Base-by-base conservation (phyloP, 176 grass and related monocot species). In the Hyparrhenia diplandra region DNA sequence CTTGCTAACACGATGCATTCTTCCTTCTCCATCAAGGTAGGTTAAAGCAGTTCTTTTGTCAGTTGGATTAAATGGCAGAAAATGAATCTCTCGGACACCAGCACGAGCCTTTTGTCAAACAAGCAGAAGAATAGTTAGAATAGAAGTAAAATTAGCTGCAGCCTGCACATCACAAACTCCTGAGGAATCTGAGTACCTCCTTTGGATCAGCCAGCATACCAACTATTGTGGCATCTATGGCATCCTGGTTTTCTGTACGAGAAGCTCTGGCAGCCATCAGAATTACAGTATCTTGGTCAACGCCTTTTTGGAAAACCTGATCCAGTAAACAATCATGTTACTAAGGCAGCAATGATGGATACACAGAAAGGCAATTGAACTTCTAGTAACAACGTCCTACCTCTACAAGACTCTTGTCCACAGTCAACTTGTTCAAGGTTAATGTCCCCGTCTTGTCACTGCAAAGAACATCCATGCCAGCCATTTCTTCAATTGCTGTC, bases 401-500 rank as follows among this genome's bases (percentile, higher is more conserved):
- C 91, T 93, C 94, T 40, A 97, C 43, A 71, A 97, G 88, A 71
- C 83, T 97, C 51, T 86, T 97, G 66, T 97, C 94, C n/a, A 97
- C 94, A 20, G 91, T 97, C 52, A 97, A 83, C 81, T 97, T 97
- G 83, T 97, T 97, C 71, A 97, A 76, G 81, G 94, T 97, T 28
- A 97, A 76, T 65, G 94, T 97, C 43, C 94, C 94, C 10, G 94
- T 97, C 73, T 97, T 97, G 69, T 97, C 94, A 47, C 94, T 97
- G 81, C 94, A 97, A 39, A 97, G 94, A 73, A 97, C 94, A 70
- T 97, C 94, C 94, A 97, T 97, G 32, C 94, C 91, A 58, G 94
- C 91, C 94, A 97, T 97, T 87, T 97, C 94, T 86, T 97, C 94
- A 78, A 97, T 97, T 52, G 94, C 94, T 59, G 94, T 97, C 94